Evolutionary conservation across 164 flowering plant species (phyloP).

Genomic region (Litsea cubeba): DNA sequence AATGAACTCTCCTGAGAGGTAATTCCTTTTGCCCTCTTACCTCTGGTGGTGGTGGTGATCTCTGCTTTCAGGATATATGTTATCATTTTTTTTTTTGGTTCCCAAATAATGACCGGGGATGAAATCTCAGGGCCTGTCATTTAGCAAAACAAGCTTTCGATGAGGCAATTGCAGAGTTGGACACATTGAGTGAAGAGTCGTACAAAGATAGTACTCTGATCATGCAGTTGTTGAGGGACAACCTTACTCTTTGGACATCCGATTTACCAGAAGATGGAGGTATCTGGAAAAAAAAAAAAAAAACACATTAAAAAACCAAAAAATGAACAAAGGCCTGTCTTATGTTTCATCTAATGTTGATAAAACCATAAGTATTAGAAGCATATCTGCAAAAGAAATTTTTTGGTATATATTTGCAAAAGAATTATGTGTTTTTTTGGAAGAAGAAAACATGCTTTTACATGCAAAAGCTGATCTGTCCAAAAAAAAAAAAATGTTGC

Average conservation of each 20-base stretch:
- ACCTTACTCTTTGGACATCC: slow-evolving; percentile 22
- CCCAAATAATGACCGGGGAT: background rate
- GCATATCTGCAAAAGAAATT: no score
- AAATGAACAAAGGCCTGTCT: no score
- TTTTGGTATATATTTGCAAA: no score
- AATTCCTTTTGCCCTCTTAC: background rate
- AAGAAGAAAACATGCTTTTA: no score
- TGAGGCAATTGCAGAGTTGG: slow-evolving; percentile 24
- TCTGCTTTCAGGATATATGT: no score
- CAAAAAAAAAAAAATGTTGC: no score
- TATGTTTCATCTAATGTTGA: no score
- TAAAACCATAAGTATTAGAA: no score
- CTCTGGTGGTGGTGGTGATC: background rate
- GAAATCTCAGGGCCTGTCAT: slow-evolving; percentile 20
- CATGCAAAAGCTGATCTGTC: no score
- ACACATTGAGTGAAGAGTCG: slow-evolving; percentile 23
- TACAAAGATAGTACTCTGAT: slow-evolving; percentile 25
- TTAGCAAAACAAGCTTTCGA: slow-evolving; percentile 27
- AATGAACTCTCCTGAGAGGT: slow-evolving; percentile 24
- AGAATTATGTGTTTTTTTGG: no score
- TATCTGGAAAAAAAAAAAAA: background rate
- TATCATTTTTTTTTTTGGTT: no score
- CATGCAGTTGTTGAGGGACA: slow-evolving; percentile 26
- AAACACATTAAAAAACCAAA: no score
- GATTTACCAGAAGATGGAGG: slow-evolving; percentile 20